phyloP scores from a whole-genome alignment of 352 stramenopile genomes.

The Pythium aristosporum region DNA sequence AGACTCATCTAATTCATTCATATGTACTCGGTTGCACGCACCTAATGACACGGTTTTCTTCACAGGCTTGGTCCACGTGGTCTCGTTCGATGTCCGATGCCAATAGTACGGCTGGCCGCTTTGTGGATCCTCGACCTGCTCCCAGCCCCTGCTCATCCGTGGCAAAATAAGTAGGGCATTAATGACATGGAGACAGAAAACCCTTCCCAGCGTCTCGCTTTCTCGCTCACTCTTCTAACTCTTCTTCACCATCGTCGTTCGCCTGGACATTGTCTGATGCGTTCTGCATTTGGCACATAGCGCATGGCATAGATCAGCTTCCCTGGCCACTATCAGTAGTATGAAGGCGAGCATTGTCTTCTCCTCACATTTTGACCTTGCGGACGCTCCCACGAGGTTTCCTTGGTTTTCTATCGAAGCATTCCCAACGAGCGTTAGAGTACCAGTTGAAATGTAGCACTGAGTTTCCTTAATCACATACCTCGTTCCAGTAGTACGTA shows the following conservation, averaged over 20 bases:
- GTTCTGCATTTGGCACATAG: neutral
- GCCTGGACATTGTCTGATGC: neutral
- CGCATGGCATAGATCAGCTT: neutral
- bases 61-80: slow-evolving; percentile 60
- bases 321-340: neutral
- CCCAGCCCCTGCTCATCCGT: slow-evolving; percentile 45
- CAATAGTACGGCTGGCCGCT: slow-evolving; percentile 71
- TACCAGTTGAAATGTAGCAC: neutral
- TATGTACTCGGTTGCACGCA: too few species aligned
- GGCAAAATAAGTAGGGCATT: neutral
- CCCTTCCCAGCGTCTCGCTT: neutral
- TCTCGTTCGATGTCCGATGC: slow-evolving; percentile 74
- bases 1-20: neutral
- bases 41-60: slow-evolving; percentile 51
- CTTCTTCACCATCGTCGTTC: slow-evolving; percentile 8
- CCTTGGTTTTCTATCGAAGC: slow-evolving; percentile 54
- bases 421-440: neutral
- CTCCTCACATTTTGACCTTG: slow-evolving; percentile 8
- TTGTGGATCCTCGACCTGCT: slow-evolving; percentile 52
- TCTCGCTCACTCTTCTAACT: slow-evolving; percentile 22
- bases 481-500: slow-evolving; percentile 83
- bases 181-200: neutral
- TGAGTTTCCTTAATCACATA: slow-evolving; percentile 18
- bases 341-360: neutral
- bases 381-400: slow-evolving; percentile 75